A percentile compares a stretch with the other conserved stretches of the same genome.
Conservation (phyloP, 768 basidiomycete species). For the Lepiota brunneoincarnata region DNA sequence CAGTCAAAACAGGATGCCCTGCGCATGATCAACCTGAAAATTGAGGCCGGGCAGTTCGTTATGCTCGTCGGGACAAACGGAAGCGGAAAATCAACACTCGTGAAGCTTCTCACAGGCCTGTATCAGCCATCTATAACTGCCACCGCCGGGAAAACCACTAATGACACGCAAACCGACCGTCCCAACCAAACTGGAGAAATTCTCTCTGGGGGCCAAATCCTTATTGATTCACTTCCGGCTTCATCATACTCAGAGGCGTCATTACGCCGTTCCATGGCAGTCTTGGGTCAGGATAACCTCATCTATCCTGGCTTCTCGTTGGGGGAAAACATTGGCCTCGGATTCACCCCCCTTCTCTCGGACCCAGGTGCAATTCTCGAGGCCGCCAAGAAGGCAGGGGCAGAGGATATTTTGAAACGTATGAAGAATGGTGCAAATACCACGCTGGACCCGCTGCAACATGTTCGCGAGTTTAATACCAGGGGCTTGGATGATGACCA, state of each 20-base stretch:
- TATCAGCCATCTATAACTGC: constrained; percentile 23
- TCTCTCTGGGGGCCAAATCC: constrained; percentile 27
- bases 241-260: constrained; percentile 23
- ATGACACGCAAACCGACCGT: neutral
- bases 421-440: constrained; percentile 37
- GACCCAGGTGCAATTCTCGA: constrained; percentile 20
- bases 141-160: neutral
- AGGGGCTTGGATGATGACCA: constrained; percentile 25
- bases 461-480: constrained; percentile 24
- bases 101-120: constrained; percentile 34
- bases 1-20: constrained; percentile 22
- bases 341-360: neutral
- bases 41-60: constrained; percentile 33
- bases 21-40: constrained; percentile 29
- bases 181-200: too few species aligned
- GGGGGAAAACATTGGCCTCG: constrained; percentile 34
- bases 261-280: constrained; percentile 30
- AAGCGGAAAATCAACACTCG: constrained; percentile 34
- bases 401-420: constrained; percentile 36
- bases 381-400: constrained; percentile 37
- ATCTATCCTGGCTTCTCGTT: constrained; percentile 32
- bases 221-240: constrained; percentile 32
- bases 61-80: constrained; percentile 42
- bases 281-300: constrained; percentile 33
- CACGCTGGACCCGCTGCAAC: constrained; percentile 28